Conservation (phyloP, 768 basidiomycete genomes). For the Leucocoprinus birnbaumii region DNA sequence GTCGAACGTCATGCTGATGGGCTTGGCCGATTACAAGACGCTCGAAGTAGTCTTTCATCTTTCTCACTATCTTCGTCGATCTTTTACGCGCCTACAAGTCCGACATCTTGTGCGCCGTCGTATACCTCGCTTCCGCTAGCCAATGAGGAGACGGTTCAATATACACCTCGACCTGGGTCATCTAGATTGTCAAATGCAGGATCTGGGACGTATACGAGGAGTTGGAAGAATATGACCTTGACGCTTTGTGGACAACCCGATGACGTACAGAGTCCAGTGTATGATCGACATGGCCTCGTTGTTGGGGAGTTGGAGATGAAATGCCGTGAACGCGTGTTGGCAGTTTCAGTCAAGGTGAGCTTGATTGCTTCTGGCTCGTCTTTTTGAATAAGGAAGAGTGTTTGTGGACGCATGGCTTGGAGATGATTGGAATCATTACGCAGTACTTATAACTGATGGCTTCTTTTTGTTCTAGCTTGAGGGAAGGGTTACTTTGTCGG, state of each 20-base stretch:
- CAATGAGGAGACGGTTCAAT: constrained; percentile 35
- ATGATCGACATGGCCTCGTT: constrained; percentile 30
- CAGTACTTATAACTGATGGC: no score
- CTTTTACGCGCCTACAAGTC: background rate
- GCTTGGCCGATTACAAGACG: background rate
- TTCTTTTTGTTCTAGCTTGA: constrained; percentile 23
- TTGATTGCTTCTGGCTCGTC: no score
- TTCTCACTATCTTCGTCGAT: background rate
- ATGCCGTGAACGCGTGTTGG: constrained; percentile 24
- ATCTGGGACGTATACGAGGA: constrained; percentile 25
- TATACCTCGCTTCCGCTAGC: constrained; percentile 30
- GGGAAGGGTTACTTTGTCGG: constrained; percentile 31
- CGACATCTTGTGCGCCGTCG: constrained; percentile 19
- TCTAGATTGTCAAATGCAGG: constrained; percentile 7
- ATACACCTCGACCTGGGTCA: constrained; percentile 29
- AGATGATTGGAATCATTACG: no score
- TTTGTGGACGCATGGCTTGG: no score
- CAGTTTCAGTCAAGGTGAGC: constrained; percentile 35
- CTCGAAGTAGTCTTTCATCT: background rate
- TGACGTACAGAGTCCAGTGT: constrained; percentile 26
- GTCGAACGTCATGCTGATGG: no score
- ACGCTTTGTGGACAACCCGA: constrained; percentile 36
- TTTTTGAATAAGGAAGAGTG: no score
- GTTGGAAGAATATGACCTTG: constrained; percentile 32
- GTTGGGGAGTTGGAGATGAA: constrained; percentile 33